phyloP scores from a whole-genome alignment of 768 basidiomycete species.

The Podaxis sp. region DNA sequence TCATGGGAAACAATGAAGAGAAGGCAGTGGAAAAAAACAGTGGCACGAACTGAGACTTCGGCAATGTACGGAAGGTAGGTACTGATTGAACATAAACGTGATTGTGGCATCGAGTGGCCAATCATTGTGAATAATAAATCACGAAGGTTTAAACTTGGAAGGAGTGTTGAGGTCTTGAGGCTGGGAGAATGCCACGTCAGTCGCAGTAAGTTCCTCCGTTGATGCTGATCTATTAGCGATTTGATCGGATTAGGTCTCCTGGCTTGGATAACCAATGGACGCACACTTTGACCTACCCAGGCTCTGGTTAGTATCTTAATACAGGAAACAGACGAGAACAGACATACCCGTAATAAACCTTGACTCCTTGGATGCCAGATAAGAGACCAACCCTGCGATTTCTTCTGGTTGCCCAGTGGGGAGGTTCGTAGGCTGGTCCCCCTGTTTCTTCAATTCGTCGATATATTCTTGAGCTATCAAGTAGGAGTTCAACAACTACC shows the following conservation, averaged over 20 bases:
- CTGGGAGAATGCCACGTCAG: background rate
- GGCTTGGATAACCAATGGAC: background rate
- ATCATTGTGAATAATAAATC: too few relatives aligned
- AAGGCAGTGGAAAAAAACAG: too few relatives aligned
- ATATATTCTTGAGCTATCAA: background rate
- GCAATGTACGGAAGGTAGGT: too few relatives aligned
- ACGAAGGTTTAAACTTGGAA: too few relatives aligned
- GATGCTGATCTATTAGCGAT: background rate
- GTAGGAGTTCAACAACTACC: background rate
- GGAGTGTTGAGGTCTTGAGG: background rate
- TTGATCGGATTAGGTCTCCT: background rate
- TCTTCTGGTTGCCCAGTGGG: constrained; percentile 13
- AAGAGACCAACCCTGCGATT: constrained; percentile 21
- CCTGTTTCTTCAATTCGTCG: background rate
- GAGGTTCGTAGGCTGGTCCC: background rate
- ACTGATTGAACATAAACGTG: too few relatives aligned
- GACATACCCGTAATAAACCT: constrained; percentile 21
- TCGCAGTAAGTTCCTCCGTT: background rate
- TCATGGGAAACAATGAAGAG: too few relatives aligned
- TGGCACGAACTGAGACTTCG: too few relatives aligned
- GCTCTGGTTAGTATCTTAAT: background rate
- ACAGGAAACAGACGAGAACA: background rate
- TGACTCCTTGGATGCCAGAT: constrained; percentile 20
- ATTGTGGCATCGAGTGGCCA: too few relatives aligned
- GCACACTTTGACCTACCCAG: background rate